Evolutionary conservation across 192 early-diverging fungal species (phyloP).

Genomic region (Coemansia sp.): DNA sequence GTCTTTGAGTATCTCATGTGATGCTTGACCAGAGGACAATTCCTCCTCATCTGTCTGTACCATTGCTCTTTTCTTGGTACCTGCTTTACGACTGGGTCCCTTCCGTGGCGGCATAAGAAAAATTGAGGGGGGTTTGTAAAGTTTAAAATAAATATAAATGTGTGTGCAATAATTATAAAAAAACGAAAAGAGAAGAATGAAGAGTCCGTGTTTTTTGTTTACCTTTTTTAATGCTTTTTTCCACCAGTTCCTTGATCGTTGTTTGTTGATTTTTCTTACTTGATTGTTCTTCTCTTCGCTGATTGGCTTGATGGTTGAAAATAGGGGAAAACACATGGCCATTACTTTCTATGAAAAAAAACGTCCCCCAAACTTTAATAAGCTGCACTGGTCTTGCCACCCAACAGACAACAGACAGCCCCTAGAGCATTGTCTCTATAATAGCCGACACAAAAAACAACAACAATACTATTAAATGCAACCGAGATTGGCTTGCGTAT

Average conservation of each 20-base stretch:
- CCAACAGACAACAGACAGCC: no score
- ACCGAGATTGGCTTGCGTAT: no score
- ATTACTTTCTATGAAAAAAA: no score
- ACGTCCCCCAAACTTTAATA: no score
- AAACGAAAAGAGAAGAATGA: background rate
- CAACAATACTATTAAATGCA: no score
- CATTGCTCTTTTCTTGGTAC: background rate
- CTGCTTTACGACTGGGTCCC: slow-evolving; percentile 11
- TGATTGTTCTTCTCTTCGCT: background rate
- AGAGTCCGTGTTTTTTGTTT: background rate
- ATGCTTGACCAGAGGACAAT: background rate
- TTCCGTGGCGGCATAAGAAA: slow-evolving; percentile 23
- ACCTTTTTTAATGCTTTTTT: background rate
- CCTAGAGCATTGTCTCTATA: no score
- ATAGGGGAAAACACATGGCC: no score
- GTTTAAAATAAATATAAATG: background rate
- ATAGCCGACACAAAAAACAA: no score
- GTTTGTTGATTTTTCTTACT: background rate
- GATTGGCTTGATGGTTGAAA: no score
- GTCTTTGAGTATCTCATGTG: background rate
- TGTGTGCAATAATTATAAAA: background rate
- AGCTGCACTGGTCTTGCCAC: no score
- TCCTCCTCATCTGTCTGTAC: slow-evolving; percentile 1
- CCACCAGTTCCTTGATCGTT: background rate
- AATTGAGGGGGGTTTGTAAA: background rate